These are phyloP conservation scores for Cercospora sp. DNA, from an alignment of 2,329 filamentous ascomycete genomes.

Conservation along the genomic window DNA sequence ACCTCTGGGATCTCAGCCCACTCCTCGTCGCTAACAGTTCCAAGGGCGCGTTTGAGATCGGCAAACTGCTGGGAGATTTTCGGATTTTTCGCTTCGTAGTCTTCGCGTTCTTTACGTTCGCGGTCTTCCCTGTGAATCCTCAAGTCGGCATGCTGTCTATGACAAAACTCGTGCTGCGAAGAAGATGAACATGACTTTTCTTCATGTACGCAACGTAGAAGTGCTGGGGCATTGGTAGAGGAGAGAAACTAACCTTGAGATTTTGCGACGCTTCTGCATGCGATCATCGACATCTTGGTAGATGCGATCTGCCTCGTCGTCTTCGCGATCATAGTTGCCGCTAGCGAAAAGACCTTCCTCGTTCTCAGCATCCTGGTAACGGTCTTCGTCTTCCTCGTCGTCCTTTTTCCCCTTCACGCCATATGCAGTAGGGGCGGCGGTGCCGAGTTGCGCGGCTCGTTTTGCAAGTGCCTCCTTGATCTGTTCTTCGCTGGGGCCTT, in stretches of 20 bases:
- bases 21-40: constrained; percentile 87
- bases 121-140: constrained; percentile 80
- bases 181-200: constrained; percentile 37
- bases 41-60: constrained; percentile 86
- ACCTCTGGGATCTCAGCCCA: constrained; percentile 96
- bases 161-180: constrained; percentile 50
- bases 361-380: constrained; percentile 95
- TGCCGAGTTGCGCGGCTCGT: constrained; percentile 78
- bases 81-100: constrained; percentile 95
- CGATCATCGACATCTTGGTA: constrained; percentile 95
- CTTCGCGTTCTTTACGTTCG: constrained; percentile 85
- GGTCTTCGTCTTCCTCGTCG: constrained; percentile 72
- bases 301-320: constrained; percentile 95
- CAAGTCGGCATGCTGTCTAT: constrained; percentile 78
- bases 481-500: constrained; percentile 95
- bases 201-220: constrained; percentile 14
- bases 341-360: constrained; percentile 94
- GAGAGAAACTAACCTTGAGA: constrained; percentile 71
- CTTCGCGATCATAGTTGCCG: constrained; percentile 93
- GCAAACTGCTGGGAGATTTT: constrained; percentile 98
- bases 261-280: constrained; percentile 87
- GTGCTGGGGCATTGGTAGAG: constrained; percentile 22
- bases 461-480: constrained; percentile 97
- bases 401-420: constrained; percentile 69
- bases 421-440: constrained; percentile 69